Conservation (phyloP, 495 filamentous ascomycete genomes). For the Wilcoxina mikolae region DNA sequence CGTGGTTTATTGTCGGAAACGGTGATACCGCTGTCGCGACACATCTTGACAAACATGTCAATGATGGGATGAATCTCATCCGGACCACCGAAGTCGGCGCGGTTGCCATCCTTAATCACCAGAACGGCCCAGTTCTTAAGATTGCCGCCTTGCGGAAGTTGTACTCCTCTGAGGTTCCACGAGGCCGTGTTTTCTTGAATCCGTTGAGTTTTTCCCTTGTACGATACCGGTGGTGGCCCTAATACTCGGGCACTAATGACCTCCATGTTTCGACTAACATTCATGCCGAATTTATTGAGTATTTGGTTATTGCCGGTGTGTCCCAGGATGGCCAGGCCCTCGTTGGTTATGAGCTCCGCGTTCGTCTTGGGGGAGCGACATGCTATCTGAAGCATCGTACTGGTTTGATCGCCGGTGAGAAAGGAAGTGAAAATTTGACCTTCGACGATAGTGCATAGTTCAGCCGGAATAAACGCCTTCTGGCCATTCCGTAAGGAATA, state of each 20-base stretch:
- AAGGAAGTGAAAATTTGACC: constrained; percentile 5
- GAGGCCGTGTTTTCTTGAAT: background rate
- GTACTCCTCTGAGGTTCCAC: constrained; percentile 3
- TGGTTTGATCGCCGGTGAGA: constrained; percentile 4
- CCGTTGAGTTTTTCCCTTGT: background rate
- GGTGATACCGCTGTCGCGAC: background rate
- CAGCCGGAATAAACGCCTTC: constrained; percentile 4
- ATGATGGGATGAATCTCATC: background rate
- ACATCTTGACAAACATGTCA: background rate
- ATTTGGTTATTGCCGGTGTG: background rate
- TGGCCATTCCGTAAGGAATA: no score
- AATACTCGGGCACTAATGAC: constrained; percentile 1
- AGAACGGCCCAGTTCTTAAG: constrained; percentile 7
- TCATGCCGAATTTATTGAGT: background rate
- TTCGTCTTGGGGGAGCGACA: constrained; percentile 8
- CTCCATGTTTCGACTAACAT: constrained; percentile 3
- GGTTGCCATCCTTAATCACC: background rate
- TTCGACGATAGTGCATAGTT: constrained; percentile 1
- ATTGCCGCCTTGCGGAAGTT: constrained; percentile 2
- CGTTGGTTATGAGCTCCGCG: constrained; percentile 5
- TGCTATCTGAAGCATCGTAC: background rate
- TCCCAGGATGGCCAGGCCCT: constrained; percentile 1
- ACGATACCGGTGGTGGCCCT: background rate
- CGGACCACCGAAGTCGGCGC: background rate
- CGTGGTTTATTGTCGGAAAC: background rate